Conservation (phyloP, 495 filamentous ascomycete species). For the Aspergillus bridgeri region DNA sequence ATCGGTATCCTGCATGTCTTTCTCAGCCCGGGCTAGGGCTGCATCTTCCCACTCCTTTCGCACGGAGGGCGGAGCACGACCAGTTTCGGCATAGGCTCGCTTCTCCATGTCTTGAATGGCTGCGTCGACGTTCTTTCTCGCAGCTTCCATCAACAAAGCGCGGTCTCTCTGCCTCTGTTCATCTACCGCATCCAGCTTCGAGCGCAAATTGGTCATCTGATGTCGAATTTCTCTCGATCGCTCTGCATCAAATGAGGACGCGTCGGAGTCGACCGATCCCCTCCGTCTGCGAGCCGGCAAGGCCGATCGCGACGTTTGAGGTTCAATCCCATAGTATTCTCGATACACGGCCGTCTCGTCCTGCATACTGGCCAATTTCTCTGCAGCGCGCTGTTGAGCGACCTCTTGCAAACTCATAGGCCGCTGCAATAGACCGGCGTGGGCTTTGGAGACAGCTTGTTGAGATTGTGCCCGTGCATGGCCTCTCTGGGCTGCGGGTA, state of each 20-base stretch:
- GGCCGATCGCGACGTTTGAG: constrained; percentile 44
- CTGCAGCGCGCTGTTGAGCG: constrained; percentile 77
- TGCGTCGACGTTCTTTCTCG: constrained; percentile 79
- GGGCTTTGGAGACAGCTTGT: constrained; percentile 31
- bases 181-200: constrained; percentile 65
- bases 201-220: constrained; percentile 75
- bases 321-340: constrained; percentile 66
- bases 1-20: constrained; percentile 61
- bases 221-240: constrained; percentile 69
- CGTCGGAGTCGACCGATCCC: constrained; percentile 65
- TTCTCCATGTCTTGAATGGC: constrained; percentile 76
- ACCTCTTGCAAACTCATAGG: constrained; percentile 73
- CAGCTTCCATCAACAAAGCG: constrained; percentile 68
- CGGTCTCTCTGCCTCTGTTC: constrained; percentile 72
- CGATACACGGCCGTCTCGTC: constrained; percentile 66
- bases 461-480: constrained; percentile 36
- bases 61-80: constrained; percentile 65
- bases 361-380: constrained; percentile 75
- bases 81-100: constrained; percentile 70
- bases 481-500: constrained; percentile 37
- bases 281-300: constrained; percentile 61
- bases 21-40: constrained; percentile 60
- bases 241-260: constrained; percentile 59
- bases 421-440: constrained; percentile 30
- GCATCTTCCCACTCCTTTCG: constrained; percentile 77